Conservation (phyloP, 2,329 filamentous ascomycete genomes). For the Aspergillus hiratsukae region DNA sequence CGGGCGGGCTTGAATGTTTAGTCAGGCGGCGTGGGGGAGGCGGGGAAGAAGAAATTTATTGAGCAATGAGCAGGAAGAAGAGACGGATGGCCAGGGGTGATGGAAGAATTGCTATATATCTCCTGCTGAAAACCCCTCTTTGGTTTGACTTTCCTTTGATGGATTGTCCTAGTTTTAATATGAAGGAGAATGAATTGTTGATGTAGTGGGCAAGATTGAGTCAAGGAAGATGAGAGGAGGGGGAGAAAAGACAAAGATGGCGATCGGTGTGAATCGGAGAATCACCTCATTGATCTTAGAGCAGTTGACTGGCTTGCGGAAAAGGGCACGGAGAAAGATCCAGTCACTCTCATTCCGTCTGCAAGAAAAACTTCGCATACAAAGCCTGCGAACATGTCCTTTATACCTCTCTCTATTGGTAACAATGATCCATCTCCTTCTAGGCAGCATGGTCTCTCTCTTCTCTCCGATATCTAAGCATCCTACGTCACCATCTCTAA, state of each 20-base stretch:
- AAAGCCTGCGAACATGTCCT: background rate
- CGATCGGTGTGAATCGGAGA: background rate
- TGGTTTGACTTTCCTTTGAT: background rate
- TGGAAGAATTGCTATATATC: background rate
- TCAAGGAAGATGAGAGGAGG: background rate
- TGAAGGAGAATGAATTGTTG: background rate
- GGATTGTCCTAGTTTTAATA: background rate
- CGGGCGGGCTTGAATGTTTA: slow-evolving; percentile 2
- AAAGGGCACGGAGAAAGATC: background rate
- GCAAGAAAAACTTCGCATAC: background rate
- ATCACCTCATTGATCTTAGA: background rate
- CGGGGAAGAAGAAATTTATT: slow-evolving; percentile 3
- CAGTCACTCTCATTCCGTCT: background rate
- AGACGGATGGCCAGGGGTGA: background rate
- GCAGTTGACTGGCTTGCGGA: background rate
- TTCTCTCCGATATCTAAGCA: background rate
- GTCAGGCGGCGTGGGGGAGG: slow-evolving; percentile 4
- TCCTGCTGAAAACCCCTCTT: background rate
- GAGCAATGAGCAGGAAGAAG: background rate
- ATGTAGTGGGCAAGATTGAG: background rate
- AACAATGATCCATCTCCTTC: background rate
- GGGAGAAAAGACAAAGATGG: background rate
- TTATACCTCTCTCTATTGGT: background rate
- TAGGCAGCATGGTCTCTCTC: background rate
- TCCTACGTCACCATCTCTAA: background rate